Evolutionary conservation across 1,284 basidiomycete genomes (phyloP), one percentile per base, ranked within the genome.

Genomic region (Tilletiopsis washingtonensis): DNA sequence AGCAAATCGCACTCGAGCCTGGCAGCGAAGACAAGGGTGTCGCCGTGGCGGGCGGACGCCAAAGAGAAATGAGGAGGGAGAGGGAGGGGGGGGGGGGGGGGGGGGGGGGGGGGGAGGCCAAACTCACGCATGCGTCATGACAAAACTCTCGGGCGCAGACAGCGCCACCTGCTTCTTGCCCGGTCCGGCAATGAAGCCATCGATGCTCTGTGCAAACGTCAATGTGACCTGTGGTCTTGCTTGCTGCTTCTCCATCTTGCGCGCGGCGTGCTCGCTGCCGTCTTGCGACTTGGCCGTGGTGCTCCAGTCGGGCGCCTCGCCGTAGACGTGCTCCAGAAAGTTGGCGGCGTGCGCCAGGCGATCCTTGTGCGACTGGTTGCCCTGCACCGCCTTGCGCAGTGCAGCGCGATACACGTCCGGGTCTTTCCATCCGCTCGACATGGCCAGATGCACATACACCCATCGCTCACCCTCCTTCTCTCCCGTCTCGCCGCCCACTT

Each of bases 181-280:
- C 4, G 75, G 74, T 0, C 88, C 90, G 0, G 89, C 89, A 55
- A 97, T 93, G 74, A 90, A 91, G 26, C 82, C 88, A 76, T 98
- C 91, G 42, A 91, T 76, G 1, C 89, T 93, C 73, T 97, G 91
- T 1, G 93, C 93, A 75, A 91, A 98, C 1, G 93, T 94, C 7
- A 98, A 76, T 0, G 91, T 97, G 29, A 81, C 75, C 48, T 69
- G 12, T 53, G 47, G 64, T 43, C 34, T 51, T 43, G 26, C 42
- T 39, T 29, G 19, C 67, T 56, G 88, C 85, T 74, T 85, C 90
- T 3, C 86, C 11, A n/a, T 19, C 32, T 42, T 45, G 4, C 38
- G 32, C 12, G 32, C 17, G 12, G 32, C 12, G 2, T 3, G 32
- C 12, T 34, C 12, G 2, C 12, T 12, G 12, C 32, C 12, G 32